Evolutionary conservation across 345 rosid genomes (phyloP), one percentile per base, ranked within the genome.

Genomic region (Arabidopsis thaliana): DNA sequence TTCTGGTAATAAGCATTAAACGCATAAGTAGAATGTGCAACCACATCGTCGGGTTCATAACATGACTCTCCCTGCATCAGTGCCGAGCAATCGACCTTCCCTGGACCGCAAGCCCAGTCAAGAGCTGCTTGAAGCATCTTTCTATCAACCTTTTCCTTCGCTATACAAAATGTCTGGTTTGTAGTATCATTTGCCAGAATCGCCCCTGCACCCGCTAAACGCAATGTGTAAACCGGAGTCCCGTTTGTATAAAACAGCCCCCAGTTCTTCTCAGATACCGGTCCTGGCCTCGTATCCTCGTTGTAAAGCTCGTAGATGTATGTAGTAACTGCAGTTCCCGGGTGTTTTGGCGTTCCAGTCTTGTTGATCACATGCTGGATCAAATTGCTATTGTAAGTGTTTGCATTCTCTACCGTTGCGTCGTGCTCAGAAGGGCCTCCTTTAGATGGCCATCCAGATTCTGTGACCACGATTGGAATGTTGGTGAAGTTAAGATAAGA

Each of bases 71-170:
- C 97, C 81, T 89, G 98, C 83, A 89, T 76, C 77, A 96, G 41
- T 7, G 74, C 73, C 0, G 96, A 85, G 83, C 99, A 96, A 68
- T 95, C 88, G n/a, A 89, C 97, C 80, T 85, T 93, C 60, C 99
- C 99, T 0, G 99, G 94, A n/a, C 99, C 99, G 49, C 99, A 95
- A 57, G 98, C 99, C 99, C 99, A 95, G 70, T 95, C 99, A n/a
- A 95, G 83, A 23, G 90, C 99, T 1, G 98, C 99, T 78, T 95
- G 99, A 59, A 95, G 86, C 98, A 88, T 87, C 87, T 96, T 93
- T 41, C 46, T 80, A 67, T 96, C 99, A 38, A 89, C 84, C 44
- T 87, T 88, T 13, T 88, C 88, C 79, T 84, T 88, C 0, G 88
- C 90, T 37, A 88, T 84, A 69, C 99, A 96, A 79, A 88, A 96